A percentile compares a stretch with the other conserved stretches of the same genome.
phyloP scores from a whole-genome alignment of 1,284 basidiomycete genomes.

The Marasmius fiardii region DNA sequence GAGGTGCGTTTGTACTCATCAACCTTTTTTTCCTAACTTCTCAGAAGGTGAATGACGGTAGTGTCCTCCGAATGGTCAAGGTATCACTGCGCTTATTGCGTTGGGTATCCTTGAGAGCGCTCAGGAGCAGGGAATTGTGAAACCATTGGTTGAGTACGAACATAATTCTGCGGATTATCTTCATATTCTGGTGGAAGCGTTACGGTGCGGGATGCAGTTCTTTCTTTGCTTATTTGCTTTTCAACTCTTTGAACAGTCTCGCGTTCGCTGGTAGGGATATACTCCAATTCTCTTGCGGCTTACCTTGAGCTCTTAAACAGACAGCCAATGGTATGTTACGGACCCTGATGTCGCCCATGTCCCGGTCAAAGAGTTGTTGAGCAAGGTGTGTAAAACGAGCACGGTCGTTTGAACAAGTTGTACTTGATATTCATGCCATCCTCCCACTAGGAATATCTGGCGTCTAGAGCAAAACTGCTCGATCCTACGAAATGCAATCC shows the following conservation, averaged over 20 bases:
- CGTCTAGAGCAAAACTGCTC: conserved; percentile 77
- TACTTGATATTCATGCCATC: conserved; percentile 1
- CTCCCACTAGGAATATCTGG: conserved; percentile 68
- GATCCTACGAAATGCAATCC: conserved; percentile 65
- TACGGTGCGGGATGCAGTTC: conserved; percentile 48
- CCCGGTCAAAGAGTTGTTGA: conserved; percentile 76
- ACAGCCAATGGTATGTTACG: conserved; percentile 84
- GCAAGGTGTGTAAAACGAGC: conserved; percentile 58
- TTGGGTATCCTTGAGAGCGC: conserved; percentile 90
- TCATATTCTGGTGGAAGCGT: conserved; percentile 82
- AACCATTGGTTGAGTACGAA: conserved; percentile 72
- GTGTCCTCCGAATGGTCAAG: conserved; percentile 26
- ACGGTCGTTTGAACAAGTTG: background rate
- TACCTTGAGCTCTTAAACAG: conserved; percentile 32
- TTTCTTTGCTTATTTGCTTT: background rate
- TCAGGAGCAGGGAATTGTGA: conserved; percentile 70
- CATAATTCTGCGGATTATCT: conserved; percentile 90
- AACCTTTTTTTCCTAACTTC: background rate
- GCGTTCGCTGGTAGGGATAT: conserved; percentile 68
- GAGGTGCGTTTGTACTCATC: conserved; percentile 52
- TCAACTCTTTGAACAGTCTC: conserved; percentile 40
- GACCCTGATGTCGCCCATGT: conserved; percentile 78
- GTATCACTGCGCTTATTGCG: conserved; percentile 88
- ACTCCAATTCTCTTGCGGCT: background rate
- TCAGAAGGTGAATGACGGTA: too few species aligned